Evolutionary conservation across 768 basidiomycete genomes (phyloP).

Genomic region (Suillus luteus): DNA sequence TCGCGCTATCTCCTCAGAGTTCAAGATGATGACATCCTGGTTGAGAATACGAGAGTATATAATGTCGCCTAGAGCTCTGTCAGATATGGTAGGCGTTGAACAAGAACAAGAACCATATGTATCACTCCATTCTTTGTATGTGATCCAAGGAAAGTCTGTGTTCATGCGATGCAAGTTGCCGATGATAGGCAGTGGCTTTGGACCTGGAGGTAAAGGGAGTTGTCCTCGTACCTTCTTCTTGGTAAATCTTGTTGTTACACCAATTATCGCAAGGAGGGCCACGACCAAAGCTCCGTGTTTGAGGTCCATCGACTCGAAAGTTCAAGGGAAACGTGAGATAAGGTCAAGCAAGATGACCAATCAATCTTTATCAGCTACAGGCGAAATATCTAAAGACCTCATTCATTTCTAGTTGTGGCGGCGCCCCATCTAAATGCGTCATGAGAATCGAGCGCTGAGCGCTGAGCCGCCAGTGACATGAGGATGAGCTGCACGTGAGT

Average conservation of each 20-base stretch:
- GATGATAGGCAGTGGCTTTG: slow-evolving; percentile 44
- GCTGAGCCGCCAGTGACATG: too few species aligned
- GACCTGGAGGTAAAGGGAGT: slow-evolving; percentile 51
- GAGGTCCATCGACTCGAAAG: neutral
- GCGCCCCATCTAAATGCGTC: neutral
- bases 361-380: neutral
- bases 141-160: slow-evolving; percentile 31
- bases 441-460: too few species aligned
- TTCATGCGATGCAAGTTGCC: slow-evolving; percentile 50
- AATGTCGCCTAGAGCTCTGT: slow-evolving; percentile 38
- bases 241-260: neutral
- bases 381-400: neutral
- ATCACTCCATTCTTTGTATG: slow-evolving; percentile 27
- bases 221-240: slow-evolving; percentile 7
- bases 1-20: slow-evolving; percentile 37
- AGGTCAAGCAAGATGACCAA: neutral
- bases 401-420: neutral
- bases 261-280: neutral
- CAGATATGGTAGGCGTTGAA: neutral
- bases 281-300: neutral
- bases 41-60: slow-evolving; percentile 41
- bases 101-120: slow-evolving; percentile 19
- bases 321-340: neutral
- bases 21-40: slow-evolving; percentile 45
- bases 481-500: too few species aligned